Percentiles rank a stretch among this genome's conserved stretches.
Conservation (phyloP, 148 eudicot species). For the Linanthus parryae region DNA sequence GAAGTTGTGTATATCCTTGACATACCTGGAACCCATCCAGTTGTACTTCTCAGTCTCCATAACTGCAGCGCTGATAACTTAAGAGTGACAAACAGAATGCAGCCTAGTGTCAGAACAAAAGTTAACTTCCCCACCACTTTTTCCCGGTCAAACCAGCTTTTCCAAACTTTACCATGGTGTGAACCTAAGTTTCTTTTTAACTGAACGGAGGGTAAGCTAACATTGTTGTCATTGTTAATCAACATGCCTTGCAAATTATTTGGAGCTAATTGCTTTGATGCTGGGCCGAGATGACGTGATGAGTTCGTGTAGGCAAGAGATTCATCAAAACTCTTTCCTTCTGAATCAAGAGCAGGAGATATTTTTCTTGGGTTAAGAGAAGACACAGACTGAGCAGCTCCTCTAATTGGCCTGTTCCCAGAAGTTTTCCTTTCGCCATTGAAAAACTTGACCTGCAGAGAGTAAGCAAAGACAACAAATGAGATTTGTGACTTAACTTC, state of each 20-base stretch:
- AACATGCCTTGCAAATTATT: constrained; percentile 52
- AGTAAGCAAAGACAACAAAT: constrained; percentile 6
- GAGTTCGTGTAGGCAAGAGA: constrained; percentile 40
- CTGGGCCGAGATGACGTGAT: constrained; percentile 65
- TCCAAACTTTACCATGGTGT: constrained; percentile 33
- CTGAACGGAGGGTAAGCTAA: constrained; percentile 49
- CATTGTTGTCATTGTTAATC: constrained; percentile 25
- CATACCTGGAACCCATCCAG: constrained; percentile 27
- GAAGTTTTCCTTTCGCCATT: constrained; percentile 50
- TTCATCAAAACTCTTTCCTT: constrained; percentile 51
- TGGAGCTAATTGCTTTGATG: constrained; percentile 81
- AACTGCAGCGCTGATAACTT: constrained; percentile 40
- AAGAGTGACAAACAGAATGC: constrained; percentile 48
- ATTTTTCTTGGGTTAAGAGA: constrained; percentile 43
- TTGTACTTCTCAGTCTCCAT: constrained; percentile 26
- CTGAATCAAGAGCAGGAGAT: constrained; percentile 40
- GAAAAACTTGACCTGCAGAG: constrained; percentile 64
- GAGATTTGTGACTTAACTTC: constrained; percentile 3
- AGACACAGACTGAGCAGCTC: constrained; percentile 29
- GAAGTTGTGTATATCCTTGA: constrained; percentile 17
- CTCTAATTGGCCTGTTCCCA: constrained; percentile 46
- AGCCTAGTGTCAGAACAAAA: constrained; percentile 59
- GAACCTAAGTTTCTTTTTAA: constrained; percentile 73
- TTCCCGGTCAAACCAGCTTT: constrained; percentile 33
- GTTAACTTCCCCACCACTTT: constrained; percentile 43